Percentiles rank a stretch among this genome's conserved stretches.
These are phyloP conservation scores for Pyrenophora tritici-repentis DNA, from an alignment of 2,329 filamentous ascomycete genomes.

Conservation along the genomic window DNA sequence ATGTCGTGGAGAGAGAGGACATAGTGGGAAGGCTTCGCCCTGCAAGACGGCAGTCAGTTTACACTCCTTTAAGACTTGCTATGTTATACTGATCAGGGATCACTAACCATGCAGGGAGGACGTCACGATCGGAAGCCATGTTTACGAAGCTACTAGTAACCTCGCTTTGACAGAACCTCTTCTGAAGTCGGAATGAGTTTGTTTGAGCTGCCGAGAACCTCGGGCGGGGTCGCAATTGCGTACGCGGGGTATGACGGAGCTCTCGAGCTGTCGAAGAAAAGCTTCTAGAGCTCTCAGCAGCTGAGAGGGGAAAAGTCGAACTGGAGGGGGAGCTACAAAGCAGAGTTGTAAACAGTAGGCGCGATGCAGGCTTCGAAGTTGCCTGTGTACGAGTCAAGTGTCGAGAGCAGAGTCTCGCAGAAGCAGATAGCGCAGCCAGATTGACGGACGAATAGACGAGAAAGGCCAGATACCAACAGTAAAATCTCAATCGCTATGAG, in stretches of 20 bases:
- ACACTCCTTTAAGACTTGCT: neutral
- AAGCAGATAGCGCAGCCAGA: slow-evolving; percentile 39
- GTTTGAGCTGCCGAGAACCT: slow-evolving; percentile 19
- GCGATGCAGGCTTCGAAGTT: slow-evolving; percentile 23
- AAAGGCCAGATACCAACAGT: slow-evolving; percentile 5
- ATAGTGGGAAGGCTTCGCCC: slow-evolving; percentile 86
- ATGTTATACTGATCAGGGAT: neutral
- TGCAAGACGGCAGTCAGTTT: slow-evolving; percentile 40
- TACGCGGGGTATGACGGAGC: slow-evolving; percentile 23
- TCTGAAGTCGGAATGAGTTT: slow-evolving; percentile 22
- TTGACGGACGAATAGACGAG: slow-evolving; percentile 22
- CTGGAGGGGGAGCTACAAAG: slow-evolving; percentile 13
- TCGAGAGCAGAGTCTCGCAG: slow-evolving; percentile 46
- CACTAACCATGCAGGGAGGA: slow-evolving; percentile 52
- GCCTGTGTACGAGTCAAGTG: slow-evolving; percentile 27
- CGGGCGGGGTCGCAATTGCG: slow-evolving; percentile 20
- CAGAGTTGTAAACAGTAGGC: slow-evolving; percentile 10
- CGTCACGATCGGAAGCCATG: slow-evolving; percentile 55
- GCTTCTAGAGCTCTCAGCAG: slow-evolving; percentile 19
- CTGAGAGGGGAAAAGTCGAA: slow-evolving; percentile 7
- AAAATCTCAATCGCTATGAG: slow-evolving; percentile 25
- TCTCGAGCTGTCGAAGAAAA: slow-evolving; percentile 24
- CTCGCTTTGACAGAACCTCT: slow-evolving; percentile 41
- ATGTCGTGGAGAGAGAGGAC: slow-evolving; percentile 79
- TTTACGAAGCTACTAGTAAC: slow-evolving; percentile 38